Percentiles rank a stretch among this genome's conserved stretches.
These are phyloP conservation scores for Panicum virgatum DNA, from an alignment of 202 grass and related monocot genomes.

Conservation along the genomic window DNA sequence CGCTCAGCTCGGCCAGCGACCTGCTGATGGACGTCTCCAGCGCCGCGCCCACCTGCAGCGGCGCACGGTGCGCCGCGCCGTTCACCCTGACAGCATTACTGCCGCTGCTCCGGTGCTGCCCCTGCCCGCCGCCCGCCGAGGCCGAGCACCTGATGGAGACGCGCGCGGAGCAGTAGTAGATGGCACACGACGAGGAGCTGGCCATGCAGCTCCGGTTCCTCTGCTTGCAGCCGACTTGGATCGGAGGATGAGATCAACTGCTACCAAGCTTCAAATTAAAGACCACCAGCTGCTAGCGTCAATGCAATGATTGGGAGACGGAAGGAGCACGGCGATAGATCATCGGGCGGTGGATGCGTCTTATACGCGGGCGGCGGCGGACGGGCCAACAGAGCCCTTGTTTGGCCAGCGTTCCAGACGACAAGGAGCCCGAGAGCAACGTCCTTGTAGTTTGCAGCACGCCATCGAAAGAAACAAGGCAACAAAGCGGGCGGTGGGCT, in stretches of 20 bases:
- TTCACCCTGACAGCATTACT: constrained; percentile 35
- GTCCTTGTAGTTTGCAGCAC: constrained; percentile 24
- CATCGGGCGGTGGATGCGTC: neutral
- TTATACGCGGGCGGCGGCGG: constrained; percentile 21
- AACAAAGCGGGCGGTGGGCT: constrained; percentile 5
- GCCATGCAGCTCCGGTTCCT: constrained; percentile 23
- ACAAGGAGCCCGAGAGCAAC: constrained; percentile 32
- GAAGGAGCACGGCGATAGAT: constrained; percentile 7
- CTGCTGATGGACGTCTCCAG: constrained; percentile 42
- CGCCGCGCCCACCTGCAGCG: constrained; percentile 29
- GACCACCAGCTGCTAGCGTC: neutral
- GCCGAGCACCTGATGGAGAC: constrained; percentile 31
- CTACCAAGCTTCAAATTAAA: neutral
- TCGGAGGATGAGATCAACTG: too few species aligned
- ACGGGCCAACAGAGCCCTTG: neutral
- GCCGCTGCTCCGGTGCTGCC: neutral
- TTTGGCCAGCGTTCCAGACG: neutral
- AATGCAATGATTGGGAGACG: neutral
- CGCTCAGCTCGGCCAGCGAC: constrained; percentile 42
- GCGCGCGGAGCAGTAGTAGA: constrained; percentile 7
- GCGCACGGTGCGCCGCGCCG: constrained; percentile 30
- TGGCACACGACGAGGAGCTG: neutral
- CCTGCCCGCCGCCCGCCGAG: neutral
- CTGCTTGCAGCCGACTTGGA: neutral
- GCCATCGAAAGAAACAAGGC: constrained; percentile 45